phyloP scores from a whole-genome alignment of 2,329 filamentous ascomycete genomes.

The Penicillium italicum region DNA sequence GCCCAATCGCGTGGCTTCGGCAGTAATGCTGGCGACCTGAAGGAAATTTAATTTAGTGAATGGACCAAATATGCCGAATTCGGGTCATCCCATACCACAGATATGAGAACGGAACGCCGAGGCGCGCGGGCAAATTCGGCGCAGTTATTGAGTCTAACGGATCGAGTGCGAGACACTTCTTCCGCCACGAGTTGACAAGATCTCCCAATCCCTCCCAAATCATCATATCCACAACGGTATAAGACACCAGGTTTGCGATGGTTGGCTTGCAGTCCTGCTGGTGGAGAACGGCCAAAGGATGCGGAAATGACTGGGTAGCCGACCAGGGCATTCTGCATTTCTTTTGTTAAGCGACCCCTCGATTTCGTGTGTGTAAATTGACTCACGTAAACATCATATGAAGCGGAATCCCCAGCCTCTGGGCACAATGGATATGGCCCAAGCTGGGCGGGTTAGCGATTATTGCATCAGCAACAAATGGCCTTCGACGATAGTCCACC shows the following conservation, averaged over 20 bases:
- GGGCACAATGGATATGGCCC: constrained; percentile 74
- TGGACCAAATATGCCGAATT: neutral
- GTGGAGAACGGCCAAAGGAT: constrained; percentile 79
- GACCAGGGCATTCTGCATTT: constrained; percentile 95
- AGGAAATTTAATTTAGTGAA: constrained; percentile 1
- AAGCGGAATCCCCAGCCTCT: constrained; percentile 71
- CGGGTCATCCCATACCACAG: constrained; percentile 61
- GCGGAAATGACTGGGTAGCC: constrained; percentile 78
- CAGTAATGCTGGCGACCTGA: constrained; percentile 68
- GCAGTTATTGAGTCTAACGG: constrained; percentile 77
- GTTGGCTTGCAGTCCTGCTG: constrained; percentile 69
- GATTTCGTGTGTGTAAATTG: neutral
- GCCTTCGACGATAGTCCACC: constrained; percentile 47
- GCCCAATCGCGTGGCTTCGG: constrained; percentile 76
- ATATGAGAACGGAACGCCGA: constrained; percentile 82
- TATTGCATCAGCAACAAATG: constrained; percentile 84
- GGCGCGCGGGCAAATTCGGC: constrained; percentile 70
- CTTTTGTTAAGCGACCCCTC: no score
- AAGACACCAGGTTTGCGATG: constrained; percentile 79
- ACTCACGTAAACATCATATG: constrained; percentile 85
- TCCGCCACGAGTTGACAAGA: constrained; percentile 82
- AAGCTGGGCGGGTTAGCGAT: constrained; percentile 80
- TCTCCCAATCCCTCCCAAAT: constrained; percentile 91
- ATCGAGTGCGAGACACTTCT: constrained; percentile 69
- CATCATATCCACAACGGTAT: constrained; percentile 82